These are phyloP conservation scores for Isabelozyma heimii DNA, from an alignment of 805 yeast genomes.

Conservation along the genomic window DNA sequence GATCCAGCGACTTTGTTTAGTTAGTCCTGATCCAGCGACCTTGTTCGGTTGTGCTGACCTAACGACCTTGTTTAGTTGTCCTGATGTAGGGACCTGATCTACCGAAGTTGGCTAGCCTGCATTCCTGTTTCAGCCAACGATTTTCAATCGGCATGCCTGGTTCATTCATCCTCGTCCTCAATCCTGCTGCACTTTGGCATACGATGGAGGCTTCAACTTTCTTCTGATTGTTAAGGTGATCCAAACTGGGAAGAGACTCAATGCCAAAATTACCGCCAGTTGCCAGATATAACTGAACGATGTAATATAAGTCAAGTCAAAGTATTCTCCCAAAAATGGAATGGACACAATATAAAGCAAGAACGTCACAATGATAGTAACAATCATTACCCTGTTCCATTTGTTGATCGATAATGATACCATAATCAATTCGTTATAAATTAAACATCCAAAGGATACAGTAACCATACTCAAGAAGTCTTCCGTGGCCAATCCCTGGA, in stretches of 20 bases:
- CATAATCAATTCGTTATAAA: slow-evolving; percentile 87
- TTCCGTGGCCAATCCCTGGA: slow-evolving; percentile 57
- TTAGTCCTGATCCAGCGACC: slow-evolving; percentile 13
- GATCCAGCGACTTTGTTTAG: not conserved
- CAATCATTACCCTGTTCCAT: slow-evolving; percentile 82
- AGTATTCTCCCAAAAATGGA: slow-evolving; percentile 87
- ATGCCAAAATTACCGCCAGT: slow-evolving; percentile 54
- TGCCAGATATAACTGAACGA: slow-evolving; percentile 69
- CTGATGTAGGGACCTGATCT: no score
- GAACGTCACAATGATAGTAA: slow-evolving; percentile 69
- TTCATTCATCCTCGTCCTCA: slow-evolving; percentile 13
- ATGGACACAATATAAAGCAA: slow-evolving; percentile 66
- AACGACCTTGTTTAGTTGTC: not conserved
- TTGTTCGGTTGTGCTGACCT: not conserved
- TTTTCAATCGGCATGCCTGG: not conserved
- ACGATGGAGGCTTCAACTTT: slow-evolving; percentile 85
- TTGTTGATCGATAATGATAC: slow-evolving; percentile 88
- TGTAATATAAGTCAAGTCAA: slow-evolving; percentile 62
- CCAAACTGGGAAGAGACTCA: slow-evolving; percentile 90
- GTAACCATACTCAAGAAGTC: slow-evolving; percentile 79
- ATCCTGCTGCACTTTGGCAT: slow-evolving; percentile 92
- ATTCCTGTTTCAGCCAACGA: no score
- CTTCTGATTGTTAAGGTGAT: slow-evolving; percentile 71
- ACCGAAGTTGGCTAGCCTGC: not conserved
- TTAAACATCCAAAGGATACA: slow-evolving; percentile 72